Conservation (phyloP, 768 basidiomycete species). For the Psilocybe cubensis region DNA sequence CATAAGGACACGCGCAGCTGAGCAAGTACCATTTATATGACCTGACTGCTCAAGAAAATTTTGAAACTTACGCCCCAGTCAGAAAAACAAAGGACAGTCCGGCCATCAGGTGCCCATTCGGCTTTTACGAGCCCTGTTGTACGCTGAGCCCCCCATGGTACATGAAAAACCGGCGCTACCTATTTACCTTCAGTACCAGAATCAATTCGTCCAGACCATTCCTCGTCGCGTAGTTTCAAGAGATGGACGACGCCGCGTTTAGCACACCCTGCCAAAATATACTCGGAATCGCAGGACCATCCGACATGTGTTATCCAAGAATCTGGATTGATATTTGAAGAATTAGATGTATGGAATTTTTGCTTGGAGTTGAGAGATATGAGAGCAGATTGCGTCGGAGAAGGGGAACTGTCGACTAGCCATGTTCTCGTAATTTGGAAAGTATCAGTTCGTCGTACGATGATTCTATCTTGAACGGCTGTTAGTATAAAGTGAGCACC, state of each 20-base stretch:
- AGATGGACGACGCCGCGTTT: constrained; percentile 73
- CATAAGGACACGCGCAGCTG: constrained; percentile 88
- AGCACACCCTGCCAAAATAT: constrained; percentile 80
- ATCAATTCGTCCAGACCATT: constrained; percentile 78
- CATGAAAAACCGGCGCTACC: background rate
- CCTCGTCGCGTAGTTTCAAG: constrained; percentile 79
- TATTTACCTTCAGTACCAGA: constrained; percentile 70
- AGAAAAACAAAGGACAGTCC: constrained; percentile 85
- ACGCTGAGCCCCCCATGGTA: constrained; percentile 13
- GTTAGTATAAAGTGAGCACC: constrained; percentile 88
- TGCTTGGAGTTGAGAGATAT: constrained; percentile 37
- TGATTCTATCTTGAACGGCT: constrained; percentile 75
- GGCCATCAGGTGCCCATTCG: constrained; percentile 90
- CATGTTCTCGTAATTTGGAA: constrained; percentile 85
- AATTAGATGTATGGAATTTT: constrained; percentile 23
- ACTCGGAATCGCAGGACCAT: constrained; percentile 91
- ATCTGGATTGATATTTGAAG: constrained; percentile 28
- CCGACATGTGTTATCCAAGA: constrained; percentile 71
- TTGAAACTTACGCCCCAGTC: constrained; percentile 85
- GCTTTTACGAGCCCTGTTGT: constrained; percentile 71
- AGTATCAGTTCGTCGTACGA: constrained; percentile 83
- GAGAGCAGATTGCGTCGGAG: constrained; percentile 50
- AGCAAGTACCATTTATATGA: background rate
- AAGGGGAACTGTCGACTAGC: constrained; percentile 61
- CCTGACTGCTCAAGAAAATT: background rate